phyloP scores from a whole-genome alignment of 805 yeast genomes.

The Yamadazyma philogaea region DNA sequence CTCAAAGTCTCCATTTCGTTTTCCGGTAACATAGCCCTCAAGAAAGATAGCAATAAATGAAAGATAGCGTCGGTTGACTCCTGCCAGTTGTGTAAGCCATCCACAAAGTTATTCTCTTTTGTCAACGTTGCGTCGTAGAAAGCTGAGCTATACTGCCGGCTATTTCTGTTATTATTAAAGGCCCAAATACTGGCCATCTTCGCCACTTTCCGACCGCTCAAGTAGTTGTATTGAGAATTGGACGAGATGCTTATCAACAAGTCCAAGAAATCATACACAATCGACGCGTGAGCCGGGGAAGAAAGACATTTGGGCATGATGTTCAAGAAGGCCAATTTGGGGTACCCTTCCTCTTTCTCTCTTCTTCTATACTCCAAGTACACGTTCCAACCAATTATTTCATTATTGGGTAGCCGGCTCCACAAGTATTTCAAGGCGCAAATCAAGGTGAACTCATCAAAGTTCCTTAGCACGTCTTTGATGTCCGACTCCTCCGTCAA shows the following conservation, averaged over 20 bases:
- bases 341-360: constrained; percentile 64
- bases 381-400: constrained; percentile 83
- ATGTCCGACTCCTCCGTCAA: constrained; percentile 16
- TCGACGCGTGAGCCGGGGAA: constrained; percentile 85
- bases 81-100: constrained; percentile 75
- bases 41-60: constrained; percentile 71
- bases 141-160: constrained; percentile 22
- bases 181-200: constrained; percentile 91
- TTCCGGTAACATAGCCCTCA: constrained; percentile 74
- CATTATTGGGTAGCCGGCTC: constrained; percentile 78
- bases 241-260: constrained; percentile 73
- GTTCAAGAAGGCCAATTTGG: constrained; percentile 70
- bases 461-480: constrained; percentile 39
- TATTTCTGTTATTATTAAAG: constrained; percentile 34
- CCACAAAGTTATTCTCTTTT: constrained; percentile 46
- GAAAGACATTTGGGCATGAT: constrained; percentile 82
- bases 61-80: constrained; percentile 83
- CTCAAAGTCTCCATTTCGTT: constrained; percentile 54
- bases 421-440: constrained; percentile 79
- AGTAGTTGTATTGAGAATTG: constrained; percentile 70
- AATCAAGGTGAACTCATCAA: constrained; percentile 67
- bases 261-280: constrained; percentile 84
- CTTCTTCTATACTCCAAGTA: constrained; percentile 64
- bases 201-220: constrained; percentile 77
- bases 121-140: constrained; percentile 37